Conservation (phyloP, 192 early-diverging fungal species). For the Podila clonocystis region DNA sequence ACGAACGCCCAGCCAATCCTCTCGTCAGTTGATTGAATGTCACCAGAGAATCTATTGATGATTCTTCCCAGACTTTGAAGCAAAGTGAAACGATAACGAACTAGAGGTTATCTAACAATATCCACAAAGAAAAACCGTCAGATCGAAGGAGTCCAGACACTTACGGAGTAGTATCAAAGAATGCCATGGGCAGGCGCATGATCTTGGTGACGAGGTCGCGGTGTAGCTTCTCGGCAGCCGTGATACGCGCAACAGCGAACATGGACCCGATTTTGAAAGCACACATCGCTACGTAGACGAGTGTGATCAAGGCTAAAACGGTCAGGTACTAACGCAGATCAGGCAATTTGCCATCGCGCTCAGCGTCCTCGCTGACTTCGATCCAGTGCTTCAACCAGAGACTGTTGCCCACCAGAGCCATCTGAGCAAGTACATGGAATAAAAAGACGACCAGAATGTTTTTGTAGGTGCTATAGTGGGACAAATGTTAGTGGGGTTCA, state of each 20-base stretch:
- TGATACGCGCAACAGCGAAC: conserved; percentile 54
- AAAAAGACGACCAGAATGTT: conserved; percentile 57
- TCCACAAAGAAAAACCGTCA: no score
- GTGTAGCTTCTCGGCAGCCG: conserved; percentile 69
- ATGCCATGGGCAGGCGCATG: conserved; percentile 74
- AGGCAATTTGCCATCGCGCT: conserved; percentile 28
- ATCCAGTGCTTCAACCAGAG: conserved; percentile 74
- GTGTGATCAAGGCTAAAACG: conserved; percentile 20
- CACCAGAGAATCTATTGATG: conserved; percentile 85
- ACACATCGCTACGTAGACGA: conserved; percentile 10
- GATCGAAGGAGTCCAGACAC: conserved; percentile 36
- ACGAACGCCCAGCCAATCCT: conserved; percentile 50
- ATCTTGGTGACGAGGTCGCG: conserved; percentile 61
- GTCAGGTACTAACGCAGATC: conserved; percentile 56
- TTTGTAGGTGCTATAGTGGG: conserved; percentile 16
- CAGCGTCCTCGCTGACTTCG: conserved; percentile 40
- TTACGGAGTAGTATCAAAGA: conserved; percentile 87
- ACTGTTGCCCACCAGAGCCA: conserved; percentile 57
- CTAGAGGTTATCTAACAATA: conserved; percentile 48
- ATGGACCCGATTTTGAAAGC: conserved; percentile 10
- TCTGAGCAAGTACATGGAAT: conserved; percentile 53
- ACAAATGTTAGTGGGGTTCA: neutral
- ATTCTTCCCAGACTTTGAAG: conserved; percentile 51
- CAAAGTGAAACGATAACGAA: neutral
- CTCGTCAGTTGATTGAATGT: conserved; percentile 71